Evolutionary conservation across 345 rosid species (phyloP).

Genomic region (Aethionema arabicum): DNA sequence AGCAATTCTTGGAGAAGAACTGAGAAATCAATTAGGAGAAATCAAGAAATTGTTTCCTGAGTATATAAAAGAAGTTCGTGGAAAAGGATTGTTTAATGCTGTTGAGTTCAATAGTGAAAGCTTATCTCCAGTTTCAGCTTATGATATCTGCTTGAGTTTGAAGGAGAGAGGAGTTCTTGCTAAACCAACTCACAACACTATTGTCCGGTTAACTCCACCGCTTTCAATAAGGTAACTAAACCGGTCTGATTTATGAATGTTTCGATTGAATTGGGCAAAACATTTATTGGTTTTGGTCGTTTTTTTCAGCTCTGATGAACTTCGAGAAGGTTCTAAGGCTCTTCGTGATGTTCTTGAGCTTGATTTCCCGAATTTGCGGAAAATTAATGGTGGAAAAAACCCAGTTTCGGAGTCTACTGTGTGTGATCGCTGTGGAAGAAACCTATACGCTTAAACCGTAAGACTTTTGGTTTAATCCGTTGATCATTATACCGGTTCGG

Average conservation of each 20-base stretch:
- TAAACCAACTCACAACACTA: slow-evolving; percentile 86
- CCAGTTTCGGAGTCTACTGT: slow-evolving; percentile 40
- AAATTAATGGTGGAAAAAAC: slow-evolving; percentile 44
- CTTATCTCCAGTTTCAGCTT: slow-evolving; percentile 77
- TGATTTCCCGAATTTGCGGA: slow-evolving; percentile 62
- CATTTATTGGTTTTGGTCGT: neutral
- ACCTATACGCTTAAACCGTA: slow-evolving; percentile 38
- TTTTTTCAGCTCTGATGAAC: slow-evolving; percentile 70
- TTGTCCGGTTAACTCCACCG: slow-evolving; percentile 94
- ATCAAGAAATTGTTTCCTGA: slow-evolving; percentile 64
- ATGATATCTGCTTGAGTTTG: slow-evolving; percentile 83
- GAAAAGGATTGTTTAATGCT: slow-evolving; percentile 90
- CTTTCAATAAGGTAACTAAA: slow-evolving; percentile 73
- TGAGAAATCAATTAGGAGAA: slow-evolving; percentile 54
- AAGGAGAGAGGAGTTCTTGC: slow-evolving; percentile 92
- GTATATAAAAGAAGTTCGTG: slow-evolving; percentile 82
- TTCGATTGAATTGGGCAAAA: neutral
- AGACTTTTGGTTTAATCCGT: no score
- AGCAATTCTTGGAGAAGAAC: slow-evolving; percentile 58
- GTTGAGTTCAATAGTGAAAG: slow-evolving; percentile 64
- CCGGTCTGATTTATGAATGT: slow-evolving; percentile 12
- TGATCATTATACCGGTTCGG: neutral
- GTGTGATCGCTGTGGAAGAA: slow-evolving; percentile 85
- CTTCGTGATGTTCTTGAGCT: slow-evolving; percentile 70
- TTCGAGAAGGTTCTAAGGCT: slow-evolving; percentile 63